These are phyloP conservation scores for Beauveria sp. DNA, from an alignment of 2,329 filamentous ascomycete genomes.

Conservation along the genomic window DNA sequence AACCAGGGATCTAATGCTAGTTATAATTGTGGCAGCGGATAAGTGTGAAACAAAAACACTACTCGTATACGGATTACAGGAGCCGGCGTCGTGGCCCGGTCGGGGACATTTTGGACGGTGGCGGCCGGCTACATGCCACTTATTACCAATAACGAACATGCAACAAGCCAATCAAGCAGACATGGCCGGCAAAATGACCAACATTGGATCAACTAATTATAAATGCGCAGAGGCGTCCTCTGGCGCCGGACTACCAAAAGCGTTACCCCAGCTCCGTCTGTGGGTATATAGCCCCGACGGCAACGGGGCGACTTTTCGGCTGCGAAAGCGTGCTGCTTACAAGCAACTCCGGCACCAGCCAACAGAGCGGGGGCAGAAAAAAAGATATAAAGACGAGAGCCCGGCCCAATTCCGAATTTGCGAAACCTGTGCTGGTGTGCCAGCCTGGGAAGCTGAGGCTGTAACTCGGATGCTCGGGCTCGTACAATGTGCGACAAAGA, in stretches of 20 bases:
- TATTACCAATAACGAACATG: neutral
- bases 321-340: neutral
- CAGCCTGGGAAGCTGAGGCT: no score
- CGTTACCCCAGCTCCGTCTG: neutral
- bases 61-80: neutral
- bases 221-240: neutral
- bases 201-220: neutral
- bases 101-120: neutral
- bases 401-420: neutral
- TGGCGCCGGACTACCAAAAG: neutral
- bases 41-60: neutral
- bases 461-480: no score
- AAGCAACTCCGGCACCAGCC: neutral
- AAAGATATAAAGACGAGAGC: neutral
- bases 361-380: neutral
- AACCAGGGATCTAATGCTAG: neutral
- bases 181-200: neutral
- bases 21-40: neutral
- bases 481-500: neutral
- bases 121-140: neutral
- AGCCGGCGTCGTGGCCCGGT: neutral
- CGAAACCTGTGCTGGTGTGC: neutral
- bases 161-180: neutral
- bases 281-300: neutral
- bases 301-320: neutral